Base-by-base conservation (phyloP, 139 green algal species). In the Monoraphidium neglectum region DNA sequence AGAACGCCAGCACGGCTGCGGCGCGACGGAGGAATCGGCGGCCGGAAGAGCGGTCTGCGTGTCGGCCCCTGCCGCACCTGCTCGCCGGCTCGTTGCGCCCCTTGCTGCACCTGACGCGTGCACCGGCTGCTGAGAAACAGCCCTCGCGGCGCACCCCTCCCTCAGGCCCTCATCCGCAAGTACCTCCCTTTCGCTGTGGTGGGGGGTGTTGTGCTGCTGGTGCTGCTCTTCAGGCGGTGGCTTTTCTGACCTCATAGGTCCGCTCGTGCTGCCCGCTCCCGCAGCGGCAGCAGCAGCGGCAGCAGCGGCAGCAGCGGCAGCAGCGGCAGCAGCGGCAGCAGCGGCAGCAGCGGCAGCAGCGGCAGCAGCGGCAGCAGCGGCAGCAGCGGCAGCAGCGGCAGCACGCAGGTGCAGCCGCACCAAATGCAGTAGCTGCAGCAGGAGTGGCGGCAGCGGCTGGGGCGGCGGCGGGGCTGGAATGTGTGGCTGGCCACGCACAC, bases 91-190 rank as follows among this genome's bases (percentile, higher is more conserved):
- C 32, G 51, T 15, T 21, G 21, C 13, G 16, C 24, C 33, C 32
- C 68, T 1, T 59, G 26, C 4, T 15, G 37, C 38, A 40, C 28
- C 51, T 49, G 15, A 47, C 33, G 16, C 35, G 3, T 76, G 66
- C 38, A 57, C 46, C 68, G 16, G 24, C 46, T 36, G 15, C 6
- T 21, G n/a, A 49, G 6, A 32, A 4, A 36, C 28, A 36, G 36
- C 56, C 28, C 10, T 10, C 2, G 30, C 28, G 35, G 33, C 3
- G 54, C 54, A 6, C 16, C 28, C 38, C 57, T 28, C 23, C 18
- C 79, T 65, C 92, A 98, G 92, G 95, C 95, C 3, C 75, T 99
- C 2, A 87, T 99, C 21, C 85, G 90, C 15, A 99, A 99, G 77
- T 99, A 97, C 77, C 84, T 96, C 53, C 96, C 96, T 0, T 64